A percentile compares a stretch with the other conserved stretches of the same genome.
Conservation (phyloP, 768 basidiomycete genomes). For the Tubosaeta sp. region DNA sequence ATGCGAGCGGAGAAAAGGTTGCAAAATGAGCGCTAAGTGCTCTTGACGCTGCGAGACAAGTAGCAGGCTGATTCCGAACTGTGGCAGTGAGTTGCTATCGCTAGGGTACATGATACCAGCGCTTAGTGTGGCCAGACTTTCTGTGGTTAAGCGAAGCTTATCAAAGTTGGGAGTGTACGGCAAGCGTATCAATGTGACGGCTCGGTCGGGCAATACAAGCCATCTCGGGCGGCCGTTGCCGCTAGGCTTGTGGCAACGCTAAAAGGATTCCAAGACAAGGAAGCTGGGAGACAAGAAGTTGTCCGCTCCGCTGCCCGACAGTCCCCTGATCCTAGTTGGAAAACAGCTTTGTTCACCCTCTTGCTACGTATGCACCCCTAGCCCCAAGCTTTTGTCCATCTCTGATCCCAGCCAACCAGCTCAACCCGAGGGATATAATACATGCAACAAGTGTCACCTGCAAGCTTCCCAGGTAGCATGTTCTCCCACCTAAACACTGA, state of each 20-base stretch:
- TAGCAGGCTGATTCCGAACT: background rate
- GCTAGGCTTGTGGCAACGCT: too few species aligned
- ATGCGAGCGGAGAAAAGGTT: background rate
- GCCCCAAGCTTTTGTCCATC: slow-evolving; percentile 16
- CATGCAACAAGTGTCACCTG: slow-evolving; percentile 42
- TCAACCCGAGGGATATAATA: slow-evolving; percentile 33
- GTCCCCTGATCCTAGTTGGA: too few species aligned
- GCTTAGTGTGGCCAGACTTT: too few species aligned
- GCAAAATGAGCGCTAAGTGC: background rate
- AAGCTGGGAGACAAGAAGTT: too few species aligned
- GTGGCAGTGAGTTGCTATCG: background rate
- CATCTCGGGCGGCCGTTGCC: too few species aligned
- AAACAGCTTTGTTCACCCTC: background rate
- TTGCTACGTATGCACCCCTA: slow-evolving; percentile 1
- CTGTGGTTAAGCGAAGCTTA: too few species aligned
- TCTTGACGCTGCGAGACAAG: background rate
- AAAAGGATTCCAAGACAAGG: too few species aligned
- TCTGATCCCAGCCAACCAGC: slow-evolving; percentile 35
- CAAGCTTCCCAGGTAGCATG: slow-evolving; percentile 58
- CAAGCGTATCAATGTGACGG: too few species aligned
- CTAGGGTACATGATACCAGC: too few species aligned
- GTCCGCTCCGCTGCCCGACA: too few species aligned
- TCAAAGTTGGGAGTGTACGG: too few species aligned
- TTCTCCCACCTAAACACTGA: slow-evolving; percentile 52
- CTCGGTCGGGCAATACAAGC: too few species aligned